These are phyloP conservation scores for Verticillium zaregamsianum DNA, from an alignment of 2,329 filamentous ascomycete genomes.

Conservation along the genomic window DNA sequence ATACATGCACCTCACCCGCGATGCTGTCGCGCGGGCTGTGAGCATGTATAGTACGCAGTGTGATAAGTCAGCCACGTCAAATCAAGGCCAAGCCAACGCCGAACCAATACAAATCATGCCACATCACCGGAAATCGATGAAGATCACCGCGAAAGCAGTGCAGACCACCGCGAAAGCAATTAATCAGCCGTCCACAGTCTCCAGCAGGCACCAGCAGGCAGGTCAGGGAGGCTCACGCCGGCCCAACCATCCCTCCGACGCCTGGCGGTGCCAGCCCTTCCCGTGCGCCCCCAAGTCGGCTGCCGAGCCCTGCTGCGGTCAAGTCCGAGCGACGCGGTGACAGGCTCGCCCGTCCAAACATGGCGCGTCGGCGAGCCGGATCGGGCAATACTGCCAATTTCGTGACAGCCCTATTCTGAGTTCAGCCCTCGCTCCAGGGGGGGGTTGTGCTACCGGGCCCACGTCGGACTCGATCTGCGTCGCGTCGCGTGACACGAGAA, in stretches of 20 bases:
- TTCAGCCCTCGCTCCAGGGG: too few relatives aligned
- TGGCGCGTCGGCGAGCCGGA: neutral
- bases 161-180: neutral
- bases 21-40: too few relatives aligned
- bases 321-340: neutral
- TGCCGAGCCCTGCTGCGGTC: neutral
- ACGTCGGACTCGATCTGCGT: neutral
- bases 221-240: neutral
- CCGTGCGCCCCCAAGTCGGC: neutral
- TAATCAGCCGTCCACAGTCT: neutral
- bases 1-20: too few relatives aligned
- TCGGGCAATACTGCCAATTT: neutral
- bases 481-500: too few relatives aligned
- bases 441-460: too few relatives aligned
- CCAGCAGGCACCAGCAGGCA: too few relatives aligned
- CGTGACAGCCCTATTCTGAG: neutral
- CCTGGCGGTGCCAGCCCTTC: neutral
- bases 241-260: neutral
- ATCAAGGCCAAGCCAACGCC: too few relatives aligned
- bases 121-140: too few relatives aligned
- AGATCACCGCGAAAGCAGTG: too few relatives aligned
- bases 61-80: too few relatives aligned
- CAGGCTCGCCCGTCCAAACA: neutral
- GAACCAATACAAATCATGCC: too few relatives aligned
- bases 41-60: too few relatives aligned